Evolutionary conservation across 805 yeast genomes (phyloP).

Genomic region (Schizosaccharomyces lindneri): DNA sequence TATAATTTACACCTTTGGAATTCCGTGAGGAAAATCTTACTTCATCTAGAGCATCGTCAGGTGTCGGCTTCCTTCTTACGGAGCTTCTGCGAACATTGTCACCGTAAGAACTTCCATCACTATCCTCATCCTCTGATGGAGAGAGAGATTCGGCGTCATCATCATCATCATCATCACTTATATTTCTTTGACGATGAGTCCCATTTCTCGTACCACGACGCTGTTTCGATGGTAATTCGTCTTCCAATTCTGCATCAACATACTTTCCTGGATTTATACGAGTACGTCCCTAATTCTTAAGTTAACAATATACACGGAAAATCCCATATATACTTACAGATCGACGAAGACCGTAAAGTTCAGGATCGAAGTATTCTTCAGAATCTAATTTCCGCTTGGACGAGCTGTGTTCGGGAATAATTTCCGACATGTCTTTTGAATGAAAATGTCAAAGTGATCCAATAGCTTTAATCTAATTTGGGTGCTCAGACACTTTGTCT

Average conservation of each 20-base stretch:
- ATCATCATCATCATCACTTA: slow-evolving; percentile 6
- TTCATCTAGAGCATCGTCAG: slow-evolving; percentile 8
- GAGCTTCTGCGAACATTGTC: neutral
- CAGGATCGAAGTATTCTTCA: slow-evolving; percentile 12
- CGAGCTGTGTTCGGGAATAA: neutral
- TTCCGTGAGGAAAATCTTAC: slow-evolving; percentile 56
- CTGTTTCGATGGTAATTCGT: neutral
- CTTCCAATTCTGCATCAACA: neutral
- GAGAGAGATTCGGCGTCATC: slow-evolving; percentile 9
- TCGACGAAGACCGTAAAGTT: slow-evolving; percentile 20
- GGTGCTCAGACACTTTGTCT: neutral
- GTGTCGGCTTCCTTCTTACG: slow-evolving; percentile 1
- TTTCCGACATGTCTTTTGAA: neutral
- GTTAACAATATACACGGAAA: neutral
- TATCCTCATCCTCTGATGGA: slow-evolving; percentile 7
- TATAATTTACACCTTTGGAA: slow-evolving; percentile 46
- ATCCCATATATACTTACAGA: slow-evolving; percentile 8
- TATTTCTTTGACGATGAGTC: neutral
- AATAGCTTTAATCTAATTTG: neutral
- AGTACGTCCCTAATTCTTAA: neutral
- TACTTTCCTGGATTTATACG: neutral
- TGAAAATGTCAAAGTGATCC: neutral
- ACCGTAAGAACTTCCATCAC: slow-evolving; percentile 1
- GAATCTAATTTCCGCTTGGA: neutral
- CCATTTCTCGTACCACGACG: neutral